Base-by-base conservation (phyloP, 1,139 yeast genomes). In the Groenewaldozyma auringiensis region DNA sequence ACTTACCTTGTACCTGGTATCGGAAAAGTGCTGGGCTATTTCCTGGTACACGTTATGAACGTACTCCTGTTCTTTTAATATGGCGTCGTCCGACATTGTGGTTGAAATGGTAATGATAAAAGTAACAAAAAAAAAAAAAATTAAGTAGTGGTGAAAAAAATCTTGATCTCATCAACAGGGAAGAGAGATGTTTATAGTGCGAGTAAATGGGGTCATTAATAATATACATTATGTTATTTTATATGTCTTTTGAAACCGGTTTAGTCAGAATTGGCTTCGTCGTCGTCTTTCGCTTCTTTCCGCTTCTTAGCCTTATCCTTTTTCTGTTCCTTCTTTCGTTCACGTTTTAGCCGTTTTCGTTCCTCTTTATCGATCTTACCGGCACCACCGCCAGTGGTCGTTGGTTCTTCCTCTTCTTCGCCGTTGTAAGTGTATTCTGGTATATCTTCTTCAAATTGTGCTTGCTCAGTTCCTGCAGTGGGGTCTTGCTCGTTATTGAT, bases 21-120 rank as follows among this genome's bases (percentile, higher is more conserved):
- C 82, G 2, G 97, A 88, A 63, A 92, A 92, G 63, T 94, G 98
- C 11, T 81, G 60, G 0, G 98, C 98, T 34, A 92, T 92, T 52
- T 85, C 85, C 59, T 92, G 85, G 67, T 92, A 92, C 2, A 94
- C 95, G 18, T 77, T 75, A 64, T 92, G 98, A 1, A 92, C 98
- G 59, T 77, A 84, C 46, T 74, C 73, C 44, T 81, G 78, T 61
- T 92, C 98, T 60, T 81, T 84, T 8, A 60, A 58, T 25, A 46
- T 35, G 9, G 55, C 38, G 9, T 32, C 18, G 14, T 32, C 36
- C 18, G 18, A n/a, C 36, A 32, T 32, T n/a, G n/a, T n/a, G n/a
- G n/a, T n/a, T n/a, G n/a, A n/a, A n/a, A n/a, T n/a, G n/a, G n/a
- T n/a, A n/a, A n/a, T n/a, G n/a, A n/a, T n/a, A n/a, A n/a, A n/a